Evolutionary conservation across 192 early-diverging fungal genomes (phyloP).

Genomic region (Coemansia guatemalensis): DNA sequence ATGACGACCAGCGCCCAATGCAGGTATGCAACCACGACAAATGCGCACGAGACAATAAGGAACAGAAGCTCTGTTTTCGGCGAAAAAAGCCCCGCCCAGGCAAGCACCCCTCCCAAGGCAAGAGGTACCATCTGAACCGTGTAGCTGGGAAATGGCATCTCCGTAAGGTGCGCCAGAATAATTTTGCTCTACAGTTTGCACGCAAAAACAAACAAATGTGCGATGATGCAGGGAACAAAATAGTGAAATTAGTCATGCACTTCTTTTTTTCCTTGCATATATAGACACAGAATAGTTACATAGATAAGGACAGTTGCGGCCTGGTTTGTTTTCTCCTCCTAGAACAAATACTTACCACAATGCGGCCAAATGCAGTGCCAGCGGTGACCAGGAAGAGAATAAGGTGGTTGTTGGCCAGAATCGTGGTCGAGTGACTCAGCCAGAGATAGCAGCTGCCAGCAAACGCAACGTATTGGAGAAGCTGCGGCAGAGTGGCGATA

Average conservation of each 20-base stretch:
- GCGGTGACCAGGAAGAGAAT: constrained; percentile 72
- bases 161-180: constrained; percentile 86
- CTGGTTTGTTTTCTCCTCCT: neutral
- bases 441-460: constrained; percentile 64
- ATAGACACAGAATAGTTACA: neutral
- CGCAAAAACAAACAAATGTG: neutral
- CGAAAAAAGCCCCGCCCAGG: constrained; percentile 69
- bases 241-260: neutral
- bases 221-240: neutral
- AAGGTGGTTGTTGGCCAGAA: constrained; percentile 67
- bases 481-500: constrained; percentile 59
- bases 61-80: constrained; percentile 67
- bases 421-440: constrained; percentile 71
- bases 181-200: constrained; percentile 67
- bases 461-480: constrained; percentile 66
- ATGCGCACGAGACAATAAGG: constrained; percentile 68
- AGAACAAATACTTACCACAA: constrained; percentile 56
- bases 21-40: constrained; percentile 73
- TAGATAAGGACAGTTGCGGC: neutral
- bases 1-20: constrained; percentile 88
- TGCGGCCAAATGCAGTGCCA: constrained; percentile 83
- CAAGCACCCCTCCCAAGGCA: constrained; percentile 66
- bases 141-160: constrained; percentile 79
- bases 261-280: neutral
- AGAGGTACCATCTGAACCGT: constrained; percentile 76